Evolutionary conservation across 176 grass and related monocot genomes (phyloP).

Genomic region (Elaeis guineensis): DNA sequence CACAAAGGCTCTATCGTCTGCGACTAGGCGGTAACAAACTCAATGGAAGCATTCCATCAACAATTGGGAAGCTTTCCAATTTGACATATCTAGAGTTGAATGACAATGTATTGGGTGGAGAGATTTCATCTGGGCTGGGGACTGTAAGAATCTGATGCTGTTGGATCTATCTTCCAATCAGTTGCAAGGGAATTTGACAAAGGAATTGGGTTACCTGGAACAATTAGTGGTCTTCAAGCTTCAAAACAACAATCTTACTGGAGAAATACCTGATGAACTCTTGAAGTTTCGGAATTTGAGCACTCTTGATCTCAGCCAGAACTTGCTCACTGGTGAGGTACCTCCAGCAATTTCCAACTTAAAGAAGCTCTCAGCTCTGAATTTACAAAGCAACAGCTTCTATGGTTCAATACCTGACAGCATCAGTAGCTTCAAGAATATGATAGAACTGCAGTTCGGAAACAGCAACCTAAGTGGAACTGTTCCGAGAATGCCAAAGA

Average conservation of each 20-base stretch:
- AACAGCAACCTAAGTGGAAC: constrained; percentile 40
- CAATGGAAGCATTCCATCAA: constrained; percentile 21
- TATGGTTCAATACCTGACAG: constrained; percentile 30
- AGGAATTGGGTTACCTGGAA: constrained; percentile 19
- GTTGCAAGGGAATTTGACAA: constrained; percentile 27
- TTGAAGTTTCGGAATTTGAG: constrained; percentile 15
- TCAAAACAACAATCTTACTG: constrained; percentile 27
- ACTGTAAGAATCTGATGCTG: constrained; percentile 30
- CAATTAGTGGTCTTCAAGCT: constrained; percentile 50
- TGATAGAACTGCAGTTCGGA: constrained; percentile 56
- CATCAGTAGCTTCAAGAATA: neutral
- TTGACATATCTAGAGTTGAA: constrained; percentile 63
- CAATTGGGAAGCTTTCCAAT: constrained; percentile 1
- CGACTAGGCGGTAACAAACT: constrained; percentile 34
- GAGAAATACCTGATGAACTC: constrained; percentile 18
- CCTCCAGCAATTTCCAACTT: constrained; percentile 15
- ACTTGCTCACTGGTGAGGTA: constrained; percentile 40
- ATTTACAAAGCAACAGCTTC: constrained; percentile 40
- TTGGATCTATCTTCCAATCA: constrained; percentile 59
- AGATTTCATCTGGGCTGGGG: constrained; percentile 22
- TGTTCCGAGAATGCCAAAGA: constrained; percentile 40
- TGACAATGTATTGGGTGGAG: constrained; percentile 20
- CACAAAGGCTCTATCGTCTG: constrained; percentile 26
- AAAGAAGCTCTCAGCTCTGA: constrained; percentile 25
- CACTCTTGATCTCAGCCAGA: constrained; percentile 55